Base-by-base conservation (phyloP, 129 eudicot species). In the Kitagawia praeruptora region DNA sequence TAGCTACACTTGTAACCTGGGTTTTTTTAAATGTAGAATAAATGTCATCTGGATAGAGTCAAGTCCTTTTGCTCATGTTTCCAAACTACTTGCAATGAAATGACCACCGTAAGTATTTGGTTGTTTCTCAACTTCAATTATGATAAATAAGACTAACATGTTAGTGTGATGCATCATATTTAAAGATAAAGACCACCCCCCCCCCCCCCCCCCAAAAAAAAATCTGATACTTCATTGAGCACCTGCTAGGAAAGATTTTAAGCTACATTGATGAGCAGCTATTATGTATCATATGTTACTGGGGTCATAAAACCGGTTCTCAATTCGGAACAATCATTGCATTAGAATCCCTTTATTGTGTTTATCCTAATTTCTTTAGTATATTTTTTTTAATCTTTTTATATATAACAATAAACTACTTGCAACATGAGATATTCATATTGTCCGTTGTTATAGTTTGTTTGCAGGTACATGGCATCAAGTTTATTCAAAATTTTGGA, bases 401-500 rank as follows among this genome's bases (percentile, higher is more conserved):
- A 63, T n/a, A 25, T 25, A 63, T 63, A 8, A n/a, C 21, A 27
- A 63, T 63, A 9, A n/a, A 63, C 16, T 63, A 13, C 70, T 27
- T 47, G 72, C 51, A 63, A 42, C 82, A 78, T 70, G 67, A 74
- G 61, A 34, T 82, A 23, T 82, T 85, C 75, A 85, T 63, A 79
- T 75, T 74, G 70, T 82, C 82, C 15, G 69, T 78, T 82, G 34
- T 76, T 27, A 58, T 85, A 95, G 98, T 86, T 87, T 86, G 86
- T 89, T 78, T 72, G 90, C 87, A 95, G 86, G 91, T 84, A 82
- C 80, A 85, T 95, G 93, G 90, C 91, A 66, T 89, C 93, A 81
- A 88, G 88, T 64, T 61, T 92, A 86, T 85, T 92, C 83, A 54
- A 28, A 72, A 64, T 84, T 28, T 77, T 90, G 85, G 77, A 90